Evolutionary conservation across 495 filamentous ascomycete species (phyloP), one percentile per base, ranked within the genome.

Genomic region (Penicillium macrosclerotiorum): DNA sequence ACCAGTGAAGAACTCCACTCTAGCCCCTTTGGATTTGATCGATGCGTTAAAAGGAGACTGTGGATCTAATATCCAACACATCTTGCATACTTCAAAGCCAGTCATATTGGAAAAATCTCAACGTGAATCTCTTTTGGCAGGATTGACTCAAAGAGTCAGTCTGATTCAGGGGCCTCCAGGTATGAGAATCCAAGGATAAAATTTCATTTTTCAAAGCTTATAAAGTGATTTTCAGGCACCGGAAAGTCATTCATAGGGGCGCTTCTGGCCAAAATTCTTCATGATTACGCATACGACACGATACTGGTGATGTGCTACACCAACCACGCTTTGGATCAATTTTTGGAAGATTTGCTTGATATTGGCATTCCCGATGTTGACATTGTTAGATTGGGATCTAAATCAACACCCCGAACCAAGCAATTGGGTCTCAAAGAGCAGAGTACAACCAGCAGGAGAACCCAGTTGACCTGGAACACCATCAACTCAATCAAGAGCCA

Each of bases 161-260:
- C 54, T 85, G 1, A 84, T 90, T 11, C 86, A 91, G 63, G 88
- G 88, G 0, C 87, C 88, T 0, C 88, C 88, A 63, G 86, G 85
- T 85, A 71, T 33, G 68, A 25, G 16, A 9, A 33, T 12, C 4
- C 8, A 32, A 31, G 9, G 13, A 17, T 23, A 13, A 9, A 4
- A 3, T 19, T 24, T 37, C 7, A 17, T 9, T 13, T 40, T 37
- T 7, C n/a, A 11, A 23, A 23, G 38, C 24, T 45, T 16, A 46
- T n/a, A 16, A 9, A 42, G 22, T 39, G 12, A 53, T 17, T 38
- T 30, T 23, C 8, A 88, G 86, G 86, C 3, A 92, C 87, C 3
- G 88, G 89, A 4, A 91, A 92, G 44, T 88, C 85, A 0, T 88
- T 90, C 47, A 79, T 89, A 24, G 88, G 89, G 0, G 82, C 85